phyloP scores from a whole-genome alignment of 106 monocot species.

The Ottelia alismoides region DNA sequence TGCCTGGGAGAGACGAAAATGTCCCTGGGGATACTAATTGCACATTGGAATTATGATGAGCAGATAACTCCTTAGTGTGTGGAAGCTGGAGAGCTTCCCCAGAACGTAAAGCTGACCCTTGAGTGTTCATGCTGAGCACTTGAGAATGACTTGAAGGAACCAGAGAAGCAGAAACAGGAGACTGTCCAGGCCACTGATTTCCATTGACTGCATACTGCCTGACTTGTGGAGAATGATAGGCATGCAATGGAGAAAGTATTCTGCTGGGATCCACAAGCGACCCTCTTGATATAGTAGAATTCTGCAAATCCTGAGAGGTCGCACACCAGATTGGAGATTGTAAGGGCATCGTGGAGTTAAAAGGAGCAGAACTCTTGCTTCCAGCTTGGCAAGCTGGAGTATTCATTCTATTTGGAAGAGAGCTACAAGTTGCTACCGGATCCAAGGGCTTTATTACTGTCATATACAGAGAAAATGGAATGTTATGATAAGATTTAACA shows the following conservation, averaged over 20 bases:
- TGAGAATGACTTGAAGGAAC: constrained; percentile 25
- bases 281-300: constrained; percentile 30
- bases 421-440: constrained; percentile 17
- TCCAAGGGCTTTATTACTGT: constrained; percentile 35
- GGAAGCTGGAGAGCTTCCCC: constrained; percentile 33
- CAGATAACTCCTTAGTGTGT: constrained; percentile 24
- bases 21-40: constrained; percentile 26
- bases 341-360: too few relatives aligned
- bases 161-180: constrained; percentile 35
- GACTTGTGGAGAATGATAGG: constrained; percentile 39
- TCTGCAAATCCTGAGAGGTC: constrained; percentile 21
- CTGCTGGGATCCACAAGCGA: constrained; percentile 38
- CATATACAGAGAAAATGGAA: too few relatives aligned
- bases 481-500: too few relatives aligned
- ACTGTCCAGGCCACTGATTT: constrained; percentile 29
- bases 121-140: constrained; percentile 14
- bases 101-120: constrained; percentile 21
- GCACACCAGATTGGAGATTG: constrained; percentile 39
- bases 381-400: constrained; percentile 24
- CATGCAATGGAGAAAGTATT: constrained; percentile 35
- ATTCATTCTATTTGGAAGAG: constrained; percentile 33
- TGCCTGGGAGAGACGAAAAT: constrained; percentile 14
- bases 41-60: constrained; percentile 16
- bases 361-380: constrained; percentile 20
- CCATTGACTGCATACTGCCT: constrained; percentile 24